Percentiles rank a stretch among this genome's conserved stretches.
phyloP scores from a whole-genome alignment of 805 yeast genomes.

The Candida anglica region DNA sequence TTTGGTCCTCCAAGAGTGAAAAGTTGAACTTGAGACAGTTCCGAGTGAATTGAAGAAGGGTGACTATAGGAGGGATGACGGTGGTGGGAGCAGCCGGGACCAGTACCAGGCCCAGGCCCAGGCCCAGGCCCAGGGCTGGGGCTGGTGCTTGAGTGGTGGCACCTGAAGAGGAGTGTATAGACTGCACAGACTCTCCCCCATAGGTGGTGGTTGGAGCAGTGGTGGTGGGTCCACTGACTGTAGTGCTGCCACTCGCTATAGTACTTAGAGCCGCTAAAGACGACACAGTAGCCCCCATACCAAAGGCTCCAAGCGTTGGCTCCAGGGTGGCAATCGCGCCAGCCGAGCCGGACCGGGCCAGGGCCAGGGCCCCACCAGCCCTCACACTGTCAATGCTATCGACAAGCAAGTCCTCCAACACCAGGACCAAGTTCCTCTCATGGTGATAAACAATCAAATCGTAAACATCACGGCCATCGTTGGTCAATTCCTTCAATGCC shows the following conservation, averaged over 20 bases:
- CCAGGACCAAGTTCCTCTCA: slow-evolving; percentile 15
- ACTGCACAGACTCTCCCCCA: not conserved
- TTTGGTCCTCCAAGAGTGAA: slow-evolving; percentile 38
- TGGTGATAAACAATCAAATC: slow-evolving; percentile 46
- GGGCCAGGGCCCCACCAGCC: too few species aligned
- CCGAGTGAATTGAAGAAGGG: slow-evolving; percentile 29
- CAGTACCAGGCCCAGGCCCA: not conserved
- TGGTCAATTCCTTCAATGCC: slow-evolving; percentile 46
- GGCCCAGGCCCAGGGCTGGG: not conserved
- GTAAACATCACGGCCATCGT: slow-evolving; percentile 49
- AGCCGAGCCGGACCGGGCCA: too few species aligned
- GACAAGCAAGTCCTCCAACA: not conserved
- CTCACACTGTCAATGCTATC: too few species aligned
- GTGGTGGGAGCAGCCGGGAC: not conserved
- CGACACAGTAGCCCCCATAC: too few species aligned
- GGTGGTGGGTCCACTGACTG: not conserved
- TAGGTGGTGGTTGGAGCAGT: not conserved
- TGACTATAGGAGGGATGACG: too few species aligned
- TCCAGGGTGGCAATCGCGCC: too few species aligned
- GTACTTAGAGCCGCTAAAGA: too few species aligned
- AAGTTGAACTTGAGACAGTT: slow-evolving; percentile 48
- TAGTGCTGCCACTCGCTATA: not conserved
- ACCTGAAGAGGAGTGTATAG: not conserved
- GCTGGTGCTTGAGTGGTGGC: not conserved
- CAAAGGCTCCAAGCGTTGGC: too few species aligned